A percentile compares a stretch with the other conserved stretches of the same genome.
Conservation (phyloP, 768 basidiomycete species). For the Hebeloma cylindrosporum region DNA sequence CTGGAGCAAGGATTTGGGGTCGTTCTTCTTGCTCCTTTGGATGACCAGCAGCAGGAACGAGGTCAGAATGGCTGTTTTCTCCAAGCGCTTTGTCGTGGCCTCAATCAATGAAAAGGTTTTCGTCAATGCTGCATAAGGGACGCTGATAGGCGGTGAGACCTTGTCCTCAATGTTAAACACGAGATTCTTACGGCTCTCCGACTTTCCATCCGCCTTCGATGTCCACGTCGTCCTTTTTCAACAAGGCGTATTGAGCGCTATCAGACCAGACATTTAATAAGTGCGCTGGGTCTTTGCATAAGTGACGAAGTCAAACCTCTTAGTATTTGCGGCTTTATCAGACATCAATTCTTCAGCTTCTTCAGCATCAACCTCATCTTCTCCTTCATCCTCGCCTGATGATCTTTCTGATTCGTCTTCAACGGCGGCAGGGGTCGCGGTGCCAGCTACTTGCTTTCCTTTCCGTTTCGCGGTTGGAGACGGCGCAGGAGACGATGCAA, state of each 20-base stretch:
- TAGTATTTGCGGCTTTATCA: constrained; percentile 49
- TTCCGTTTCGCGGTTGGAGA: constrained; percentile 17
- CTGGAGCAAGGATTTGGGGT: constrained; percentile 76
- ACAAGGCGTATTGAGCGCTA: constrained; percentile 71
- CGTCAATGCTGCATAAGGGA: constrained; percentile 92
- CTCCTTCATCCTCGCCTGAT: constrained; percentile 28
- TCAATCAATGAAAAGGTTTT: constrained; percentile 89
- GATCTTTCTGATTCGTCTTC: constrained; percentile 25
- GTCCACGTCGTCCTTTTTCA: constrained; percentile 66
- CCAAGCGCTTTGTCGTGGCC: constrained; percentile 90
- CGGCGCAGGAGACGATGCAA: constrained; percentile 6
- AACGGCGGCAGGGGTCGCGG: constrained; percentile 12
- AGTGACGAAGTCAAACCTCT: constrained; percentile 46
- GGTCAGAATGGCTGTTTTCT: constrained; percentile 88
- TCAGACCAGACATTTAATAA: constrained; percentile 2
- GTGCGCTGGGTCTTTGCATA: background rate
- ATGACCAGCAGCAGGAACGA: constrained; percentile 89
- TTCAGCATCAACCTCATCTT: constrained; percentile 28
- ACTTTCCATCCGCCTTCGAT: constrained; percentile 80
- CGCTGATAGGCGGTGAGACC: constrained; percentile 43
- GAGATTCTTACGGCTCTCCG: constrained; percentile 72
- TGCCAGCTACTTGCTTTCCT: constrained; percentile 10
- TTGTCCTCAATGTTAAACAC: background rate
- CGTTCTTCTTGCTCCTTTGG: constrained; percentile 74
- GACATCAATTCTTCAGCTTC: constrained; percentile 31